Conservation (phyloP, 2,329 filamentous ascomycete species). For the Parascedosporium putredinis region DNA sequence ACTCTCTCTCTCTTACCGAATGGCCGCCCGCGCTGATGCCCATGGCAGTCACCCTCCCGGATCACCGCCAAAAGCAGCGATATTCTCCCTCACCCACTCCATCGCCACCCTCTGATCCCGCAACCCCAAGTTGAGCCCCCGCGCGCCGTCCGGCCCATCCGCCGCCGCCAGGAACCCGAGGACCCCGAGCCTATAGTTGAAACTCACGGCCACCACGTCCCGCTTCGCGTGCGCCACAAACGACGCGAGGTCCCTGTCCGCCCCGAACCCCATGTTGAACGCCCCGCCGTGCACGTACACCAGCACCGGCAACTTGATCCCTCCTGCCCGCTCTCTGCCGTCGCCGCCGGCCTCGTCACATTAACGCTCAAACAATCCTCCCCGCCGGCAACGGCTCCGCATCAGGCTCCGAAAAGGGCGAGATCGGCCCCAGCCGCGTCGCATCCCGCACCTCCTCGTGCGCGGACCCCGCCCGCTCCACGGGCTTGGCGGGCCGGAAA, state of each 20-base stretch:
- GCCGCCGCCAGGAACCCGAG: conserved; percentile 57
- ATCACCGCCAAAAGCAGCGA: conserved; percentile 50
- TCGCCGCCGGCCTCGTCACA: conserved; percentile 32
- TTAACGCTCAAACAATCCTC: conserved; percentile 46
- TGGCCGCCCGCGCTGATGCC: conserved; percentile 54
- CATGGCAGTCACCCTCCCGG: conserved; percentile 47
- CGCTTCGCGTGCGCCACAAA: conserved; percentile 45
- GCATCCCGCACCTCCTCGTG: conserved; percentile 19
- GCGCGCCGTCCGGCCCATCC: conserved; percentile 31
- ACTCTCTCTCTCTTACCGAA: conserved; percentile 30
- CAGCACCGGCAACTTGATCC: conserved; percentile 36
- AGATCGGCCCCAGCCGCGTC: conserved; percentile 25
- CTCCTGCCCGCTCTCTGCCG: conserved; percentile 11
- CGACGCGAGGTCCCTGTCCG: conserved; percentile 48
- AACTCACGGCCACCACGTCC: conserved; percentile 46
- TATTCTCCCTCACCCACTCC: conserved; percentile 51
- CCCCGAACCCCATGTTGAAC: conserved; percentile 45
- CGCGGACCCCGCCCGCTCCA: conserved; percentile 14
- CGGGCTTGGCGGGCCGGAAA: conserved; percentile 30
- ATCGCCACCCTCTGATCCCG: conserved; percentile 50
- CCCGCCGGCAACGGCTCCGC: conserved; percentile 19
- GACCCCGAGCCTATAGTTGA: conserved; percentile 55
- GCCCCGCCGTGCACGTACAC: conserved; percentile 54
- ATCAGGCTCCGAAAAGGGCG: conserved; percentile 20
- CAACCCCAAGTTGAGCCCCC: conserved; percentile 45